These are phyloP conservation scores for Phytophthora uliginosa DNA, from an alignment of 352 stramenopile genomes.

Conservation along the genomic window DNA sequence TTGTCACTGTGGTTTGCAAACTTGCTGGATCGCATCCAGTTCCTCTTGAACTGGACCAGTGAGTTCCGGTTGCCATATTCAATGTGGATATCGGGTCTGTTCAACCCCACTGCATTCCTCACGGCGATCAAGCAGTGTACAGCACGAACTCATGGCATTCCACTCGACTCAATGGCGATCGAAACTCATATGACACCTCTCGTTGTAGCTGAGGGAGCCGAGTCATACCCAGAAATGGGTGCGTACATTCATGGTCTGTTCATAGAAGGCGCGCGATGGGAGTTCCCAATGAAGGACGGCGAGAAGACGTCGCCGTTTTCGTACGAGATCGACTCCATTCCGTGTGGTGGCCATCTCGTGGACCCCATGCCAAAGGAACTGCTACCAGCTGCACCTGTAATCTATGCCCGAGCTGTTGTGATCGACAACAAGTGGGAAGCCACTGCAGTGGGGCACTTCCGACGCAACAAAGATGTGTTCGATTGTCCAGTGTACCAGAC, in stretches of 20 bases:
- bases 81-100: conserved; percentile 86
- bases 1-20: conserved; percentile 86
- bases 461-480: conserved; percentile 89
- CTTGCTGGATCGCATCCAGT: conserved; percentile 76
- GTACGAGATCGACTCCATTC: conserved; percentile 90
- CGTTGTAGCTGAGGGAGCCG: conserved; percentile 54
- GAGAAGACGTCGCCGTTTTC: conserved; percentile 84
- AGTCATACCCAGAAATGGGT: conserved; percentile 86
- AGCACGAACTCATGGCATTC: conserved; percentile 84
- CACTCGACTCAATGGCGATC: conserved; percentile 95
- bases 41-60: conserved; percentile 74
- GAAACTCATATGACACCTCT: conserved; percentile 95
- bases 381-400: conserved; percentile 85
- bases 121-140: conserved; percentile 90
- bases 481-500: conserved; percentile 98
- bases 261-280: conserved; percentile 96
- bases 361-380: conserved; percentile 96
- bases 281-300: conserved; percentile 68
- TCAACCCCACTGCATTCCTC: conserved; percentile 88
- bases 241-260: conserved; percentile 96
- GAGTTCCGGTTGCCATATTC: conserved; percentile 82
- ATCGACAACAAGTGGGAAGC: conserved; percentile 95
- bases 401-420: conserved; percentile 96
- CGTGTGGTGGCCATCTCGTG: conserved; percentile 87
- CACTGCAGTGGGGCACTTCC: conserved; percentile 95